Percentiles rank a stretch among this genome's conserved stretches.
These are phyloP conservation scores for Lactarius tabidus DNA, from an alignment of 768 basidiomycete species.

Conservation along the genomic window DNA sequence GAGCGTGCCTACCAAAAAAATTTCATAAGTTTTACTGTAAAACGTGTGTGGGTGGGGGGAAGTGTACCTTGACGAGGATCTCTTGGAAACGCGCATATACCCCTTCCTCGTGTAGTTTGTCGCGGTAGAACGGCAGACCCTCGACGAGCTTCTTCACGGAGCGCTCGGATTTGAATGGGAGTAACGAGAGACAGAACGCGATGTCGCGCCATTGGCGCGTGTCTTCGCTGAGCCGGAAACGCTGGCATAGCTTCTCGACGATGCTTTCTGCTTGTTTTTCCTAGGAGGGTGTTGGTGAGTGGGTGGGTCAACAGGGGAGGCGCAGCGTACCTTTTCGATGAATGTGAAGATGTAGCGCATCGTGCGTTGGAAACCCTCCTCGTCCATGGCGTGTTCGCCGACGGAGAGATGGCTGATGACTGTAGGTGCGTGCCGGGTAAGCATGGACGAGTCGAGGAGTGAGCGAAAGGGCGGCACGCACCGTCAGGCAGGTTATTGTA, in stretches of 20 bases:
- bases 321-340: constrained; percentile 76
- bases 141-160: constrained; percentile 97
- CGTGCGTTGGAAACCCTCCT: constrained; percentile 87
- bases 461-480: constrained; percentile 35
- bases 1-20: constrained; percentile 82
- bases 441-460: background rate
- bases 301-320: background rate
- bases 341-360: constrained; percentile 95
- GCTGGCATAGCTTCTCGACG: constrained; percentile 95
- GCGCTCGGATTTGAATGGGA: constrained; percentile 96
- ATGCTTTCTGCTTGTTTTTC: constrained; percentile 98
- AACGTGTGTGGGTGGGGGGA: too few relatives aligned
- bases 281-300: constrained; percentile 37
- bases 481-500: constrained; percentile 98
- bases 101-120: constrained; percentile 85
- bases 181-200: constrained; percentile 87
- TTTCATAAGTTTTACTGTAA: too few relatives aligned
- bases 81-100: constrained; percentile 84
- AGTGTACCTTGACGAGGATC: constrained; percentile 76
- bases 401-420: constrained; percentile 94
- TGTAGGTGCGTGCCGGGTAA: constrained; percentile 28
- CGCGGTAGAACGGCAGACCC: constrained; percentile 86
- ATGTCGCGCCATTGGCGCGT: constrained; percentile 97
- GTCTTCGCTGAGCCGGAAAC: constrained; percentile 85
- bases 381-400: constrained; percentile 88